Base-by-base conservation (phyloP, 2,329 filamentous ascomycete genomes). In the Beauveria sp. region DNA sequence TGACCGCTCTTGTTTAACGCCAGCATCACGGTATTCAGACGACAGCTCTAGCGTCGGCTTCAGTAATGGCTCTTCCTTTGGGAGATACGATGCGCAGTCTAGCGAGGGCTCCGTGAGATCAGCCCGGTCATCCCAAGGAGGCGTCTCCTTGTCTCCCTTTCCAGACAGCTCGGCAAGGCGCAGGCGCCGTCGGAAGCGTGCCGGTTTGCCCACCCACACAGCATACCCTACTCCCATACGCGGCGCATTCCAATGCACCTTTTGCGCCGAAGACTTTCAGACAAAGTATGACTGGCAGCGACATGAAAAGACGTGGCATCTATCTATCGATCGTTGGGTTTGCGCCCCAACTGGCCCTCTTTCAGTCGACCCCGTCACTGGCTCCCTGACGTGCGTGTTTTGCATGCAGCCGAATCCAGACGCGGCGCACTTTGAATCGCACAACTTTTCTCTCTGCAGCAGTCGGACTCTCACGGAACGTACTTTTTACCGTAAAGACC, bases 211-310 rank as follows among this genome's bases (percentile, higher is more conserved):
- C 24, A n/a, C 58, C 8, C 41, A 46, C 18, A 48, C 58, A 10
- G 20, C 58, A n/a, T 54, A 55, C 20, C 30, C 44, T 18, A 37
- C 16, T 6, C 20, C 82, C 2, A 46, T 20, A 16, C 57, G 57
- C n/a, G 57, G 57, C 50, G 48, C 57, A 16, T 86, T 81, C 70
- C 84, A 87, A 70, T 88, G 85, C 70, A 88, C 85, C 63, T 88
- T 88, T 76, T 88, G 85, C 70, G 86, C 85, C 5, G 84, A 87
- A 64, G 85, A 83, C 0, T 88, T 87, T 71, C 77, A 84, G 64
- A 87, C 84, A 2, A 88, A 88, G 69, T 84, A 88, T 67, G 85
- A 88, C 71, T 88, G 85, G 84, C 84, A 87, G 67, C 77, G 87
- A 61, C 87, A 90, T 69, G 87, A 91, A 68, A 87, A 87, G 65